Evolutionary conservation across 129 eudicot species (phyloP), one percentile per base, ranked within the genome.

Genomic region (Lactuca sativa): DNA sequence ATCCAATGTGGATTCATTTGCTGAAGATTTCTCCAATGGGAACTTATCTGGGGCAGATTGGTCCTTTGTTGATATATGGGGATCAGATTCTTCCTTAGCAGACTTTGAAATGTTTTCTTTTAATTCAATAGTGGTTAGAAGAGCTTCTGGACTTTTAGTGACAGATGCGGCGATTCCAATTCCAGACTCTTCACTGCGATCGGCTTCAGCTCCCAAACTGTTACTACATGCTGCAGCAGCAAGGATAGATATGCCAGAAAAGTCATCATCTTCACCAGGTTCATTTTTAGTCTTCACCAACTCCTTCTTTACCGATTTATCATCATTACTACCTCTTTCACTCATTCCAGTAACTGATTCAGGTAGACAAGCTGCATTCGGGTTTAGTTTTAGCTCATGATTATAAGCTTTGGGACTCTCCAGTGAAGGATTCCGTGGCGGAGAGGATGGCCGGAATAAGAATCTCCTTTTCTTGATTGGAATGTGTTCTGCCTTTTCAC

Each of bases 181-280:
- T 52, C 54, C 69, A 33, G 71, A 43, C 53, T 34, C 59, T 68
- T 73, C 77, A 32, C 63, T 43, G 15, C 9, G 44, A 67, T 79
- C 83, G 38, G 49, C 67, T 54, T 65, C 72, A 59, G 67, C 68
- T 66, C 74, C 83, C 73, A 79, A 74, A 56, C 74, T 56, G 49
- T 55, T 74, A 62, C 79, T 79, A 51, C 83, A 79, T 30, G 83
- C 83, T 9, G 83, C 83, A 16, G 75, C 83, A 67, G 83, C 83
- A 73, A 79, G 83, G 41, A 79, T 79, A 48, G 83, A 70, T 49
- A 79, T 79, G 38, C 79, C 83, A 66, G 80, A 79, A 59, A 79
- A 79, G 65, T 79, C 83, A 31, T 79, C 83, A 59, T 53, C 75
- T 9, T 55, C 59, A 16, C 9, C 18, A 15, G 6, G 13, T 63